A percentile compares a stretch with the other conserved stretches of the same genome.
Evolutionary conservation across 1,284 basidiomycete species (phyloP).

Genomic region (Lignosus rhinocerotis): DNA sequence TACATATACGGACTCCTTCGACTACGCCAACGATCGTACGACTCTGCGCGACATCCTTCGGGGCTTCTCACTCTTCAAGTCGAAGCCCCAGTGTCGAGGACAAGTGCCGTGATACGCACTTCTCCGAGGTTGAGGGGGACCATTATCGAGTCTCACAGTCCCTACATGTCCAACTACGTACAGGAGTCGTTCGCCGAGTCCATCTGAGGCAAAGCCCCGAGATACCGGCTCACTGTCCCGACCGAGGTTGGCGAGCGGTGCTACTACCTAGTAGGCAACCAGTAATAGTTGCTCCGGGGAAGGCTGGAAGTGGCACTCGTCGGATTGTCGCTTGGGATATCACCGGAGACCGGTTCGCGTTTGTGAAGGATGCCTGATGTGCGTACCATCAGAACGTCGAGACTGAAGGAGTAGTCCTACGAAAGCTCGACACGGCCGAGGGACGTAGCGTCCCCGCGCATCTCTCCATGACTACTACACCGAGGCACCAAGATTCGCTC

Average conservation of each 20-base stretch:
- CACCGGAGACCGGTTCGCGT: neutral
- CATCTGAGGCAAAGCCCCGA: neutral
- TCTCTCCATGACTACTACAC: neutral
- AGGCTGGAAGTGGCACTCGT: slow-evolving; percentile 5
- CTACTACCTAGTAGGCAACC: slow-evolving; percentile 13
- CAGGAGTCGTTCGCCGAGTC: neutral
- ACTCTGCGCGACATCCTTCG: no score
- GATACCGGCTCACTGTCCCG: neutral
- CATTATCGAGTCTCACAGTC: neutral
- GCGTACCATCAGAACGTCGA: slow-evolving; percentile 1
- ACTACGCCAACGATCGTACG: no score
- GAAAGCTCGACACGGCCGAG: neutral
- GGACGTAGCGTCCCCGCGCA: neutral
- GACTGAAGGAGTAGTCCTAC: slow-evolving; percentile 3
- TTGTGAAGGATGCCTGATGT: slow-evolving; percentile 15
- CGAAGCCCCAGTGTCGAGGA: slow-evolving; percentile 9
- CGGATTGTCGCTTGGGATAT: slow-evolving; percentile 7
- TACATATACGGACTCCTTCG: no score
- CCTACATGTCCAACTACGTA: neutral
- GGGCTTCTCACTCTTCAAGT: neutral
- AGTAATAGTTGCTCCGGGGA: neutral
- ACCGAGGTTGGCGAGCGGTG: neutral
- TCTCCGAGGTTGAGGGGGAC: neutral
- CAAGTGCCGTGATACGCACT: neutral
- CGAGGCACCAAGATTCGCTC: neutral